Evolutionary conservation across 768 basidiomycete genomes (phyloP).

Genomic region (Auricularia heimuer): DNA sequence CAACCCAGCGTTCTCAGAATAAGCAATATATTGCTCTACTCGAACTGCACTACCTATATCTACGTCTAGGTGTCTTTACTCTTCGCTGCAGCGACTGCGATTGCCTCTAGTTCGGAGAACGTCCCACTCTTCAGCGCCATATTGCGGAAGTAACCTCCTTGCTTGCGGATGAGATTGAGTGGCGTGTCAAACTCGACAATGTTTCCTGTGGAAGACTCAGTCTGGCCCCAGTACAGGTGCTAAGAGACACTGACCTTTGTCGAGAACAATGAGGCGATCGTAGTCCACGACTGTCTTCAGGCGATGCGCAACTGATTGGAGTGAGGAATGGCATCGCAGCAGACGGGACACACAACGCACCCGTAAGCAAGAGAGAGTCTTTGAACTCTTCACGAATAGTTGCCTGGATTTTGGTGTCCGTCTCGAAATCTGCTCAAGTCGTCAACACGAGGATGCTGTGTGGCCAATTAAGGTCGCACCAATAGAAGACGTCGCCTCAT

Average conservation of each 20-base stretch:
- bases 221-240: too few species aligned
- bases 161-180: constrained; percentile 34
- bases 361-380: constrained; percentile 31
- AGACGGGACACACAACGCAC: constrained; percentile 2
- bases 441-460: not conserved
- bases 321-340: constrained; percentile 2
- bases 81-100: constrained; percentile 6
- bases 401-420: constrained; percentile 82
- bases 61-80: not conserved
- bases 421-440: constrained; percentile 41
- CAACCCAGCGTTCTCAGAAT: too few species aligned
- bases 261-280: constrained; percentile 69
- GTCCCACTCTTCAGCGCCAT: constrained; percentile 42
- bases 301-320: constrained; percentile 52
- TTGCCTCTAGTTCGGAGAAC: constrained; percentile 11
- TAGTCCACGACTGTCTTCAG: constrained; percentile 74
- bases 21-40: too few species aligned
- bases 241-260: constrained; percentile 25
- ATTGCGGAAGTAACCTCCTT: constrained; percentile 38
- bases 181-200: constrained; percentile 44
- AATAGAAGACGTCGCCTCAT: constrained; percentile 80
- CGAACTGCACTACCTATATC: too few species aligned
- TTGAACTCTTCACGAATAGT: constrained; percentile 82
- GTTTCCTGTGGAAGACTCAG: constrained; percentile 27
- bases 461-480: constrained; percentile 25